These are phyloP conservation scores for Xylaria nigripes DNA, from an alignment of 495 filamentous ascomycete genomes.

Conservation along the genomic window DNA sequence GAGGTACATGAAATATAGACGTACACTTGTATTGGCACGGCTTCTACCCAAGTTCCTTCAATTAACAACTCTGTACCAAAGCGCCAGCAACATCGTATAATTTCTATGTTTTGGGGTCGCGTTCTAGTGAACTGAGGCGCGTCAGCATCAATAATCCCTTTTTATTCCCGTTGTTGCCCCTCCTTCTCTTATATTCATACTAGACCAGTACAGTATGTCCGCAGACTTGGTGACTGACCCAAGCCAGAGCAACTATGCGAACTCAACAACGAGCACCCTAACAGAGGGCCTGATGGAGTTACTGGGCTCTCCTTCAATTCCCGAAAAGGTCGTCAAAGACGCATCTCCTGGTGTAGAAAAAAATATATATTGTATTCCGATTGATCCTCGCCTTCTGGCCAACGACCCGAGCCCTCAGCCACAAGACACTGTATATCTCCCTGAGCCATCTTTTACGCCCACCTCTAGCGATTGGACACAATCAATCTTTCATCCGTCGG, in stretches of 20 bases:
- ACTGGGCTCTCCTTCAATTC: neutral
- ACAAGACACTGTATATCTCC: neutral
- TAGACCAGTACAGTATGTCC: neutral
- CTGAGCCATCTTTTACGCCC: neutral
- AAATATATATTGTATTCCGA: neutral
- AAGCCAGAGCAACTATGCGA: neutral
- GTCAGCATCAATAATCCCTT: no score
- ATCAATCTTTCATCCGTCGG: no score
- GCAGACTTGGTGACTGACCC: neutral
- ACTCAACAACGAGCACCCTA: neutral
- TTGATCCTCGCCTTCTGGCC: neutral
- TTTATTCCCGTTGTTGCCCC: no score
- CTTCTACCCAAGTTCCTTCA: no score
- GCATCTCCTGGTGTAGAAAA: neutral
- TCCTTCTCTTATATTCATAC: neutral
- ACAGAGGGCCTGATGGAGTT: neutral
- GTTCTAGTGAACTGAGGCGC: no score
- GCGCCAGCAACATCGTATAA: no score
- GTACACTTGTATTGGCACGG: no score
- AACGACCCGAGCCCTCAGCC: neutral
- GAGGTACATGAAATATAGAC: no score
- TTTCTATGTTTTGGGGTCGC: no score
- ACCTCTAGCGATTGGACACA: neutral
- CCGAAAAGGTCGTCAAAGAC: neutral
- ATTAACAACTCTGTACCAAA: no score